These are phyloP conservation scores for Phytophthora pisi DNA, from an alignment of 352 stramenopile species.

Conservation along the genomic window DNA sequence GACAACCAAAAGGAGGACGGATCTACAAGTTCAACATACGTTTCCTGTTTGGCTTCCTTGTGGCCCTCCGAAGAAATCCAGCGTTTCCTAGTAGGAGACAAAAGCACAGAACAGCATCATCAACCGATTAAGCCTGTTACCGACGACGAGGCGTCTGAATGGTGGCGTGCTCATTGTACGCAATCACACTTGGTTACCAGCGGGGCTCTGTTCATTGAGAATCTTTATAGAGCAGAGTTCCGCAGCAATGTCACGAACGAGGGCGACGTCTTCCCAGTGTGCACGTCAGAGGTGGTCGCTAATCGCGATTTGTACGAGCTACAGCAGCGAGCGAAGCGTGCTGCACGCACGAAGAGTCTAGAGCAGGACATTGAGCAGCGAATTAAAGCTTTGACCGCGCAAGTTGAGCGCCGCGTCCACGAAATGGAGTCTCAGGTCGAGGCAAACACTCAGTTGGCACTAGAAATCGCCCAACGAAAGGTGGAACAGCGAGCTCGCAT, in stretches of 20 bases:
- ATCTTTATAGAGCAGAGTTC: slow-evolving; percentile 20
- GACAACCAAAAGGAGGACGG: slow-evolving; percentile 11
- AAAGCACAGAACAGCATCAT: neutral
- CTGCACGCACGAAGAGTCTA: slow-evolving; percentile 15
- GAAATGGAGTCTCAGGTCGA: slow-evolving; percentile 66
- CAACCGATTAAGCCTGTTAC: slow-evolving; percentile 15
- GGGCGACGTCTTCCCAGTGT: slow-evolving; percentile 34
- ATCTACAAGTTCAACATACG: neutral
- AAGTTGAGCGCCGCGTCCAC: slow-evolving; percentile 43
- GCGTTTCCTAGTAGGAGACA: slow-evolving; percentile 39
- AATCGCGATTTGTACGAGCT: slow-evolving; percentile 56
- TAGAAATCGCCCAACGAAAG: slow-evolving; percentile 32
- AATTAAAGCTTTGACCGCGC: slow-evolving; percentile 21
- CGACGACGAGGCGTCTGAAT: slow-evolving; percentile 51
- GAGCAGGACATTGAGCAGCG: slow-evolving; percentile 32
- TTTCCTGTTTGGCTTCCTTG: neutral
- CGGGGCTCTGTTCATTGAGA: slow-evolving; percentile 12
- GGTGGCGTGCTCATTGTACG: slow-evolving; percentile 67
- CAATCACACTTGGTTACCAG: slow-evolving; percentile 45
- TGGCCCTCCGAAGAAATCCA: slow-evolving; percentile 42
- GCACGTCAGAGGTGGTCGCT: slow-evolving; percentile 53
- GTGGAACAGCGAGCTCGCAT: slow-evolving; percentile 39
- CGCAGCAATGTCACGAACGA: slow-evolving; percentile 30
- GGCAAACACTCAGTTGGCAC: slow-evolving; percentile 60
- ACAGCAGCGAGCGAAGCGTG: slow-evolving; percentile 27